Evolutionary conservation across 2,329 filamentous ascomycete genomes (phyloP), one percentile per base, ranked within the genome.

Genomic region (Aspergillus novofumigatus): DNA sequence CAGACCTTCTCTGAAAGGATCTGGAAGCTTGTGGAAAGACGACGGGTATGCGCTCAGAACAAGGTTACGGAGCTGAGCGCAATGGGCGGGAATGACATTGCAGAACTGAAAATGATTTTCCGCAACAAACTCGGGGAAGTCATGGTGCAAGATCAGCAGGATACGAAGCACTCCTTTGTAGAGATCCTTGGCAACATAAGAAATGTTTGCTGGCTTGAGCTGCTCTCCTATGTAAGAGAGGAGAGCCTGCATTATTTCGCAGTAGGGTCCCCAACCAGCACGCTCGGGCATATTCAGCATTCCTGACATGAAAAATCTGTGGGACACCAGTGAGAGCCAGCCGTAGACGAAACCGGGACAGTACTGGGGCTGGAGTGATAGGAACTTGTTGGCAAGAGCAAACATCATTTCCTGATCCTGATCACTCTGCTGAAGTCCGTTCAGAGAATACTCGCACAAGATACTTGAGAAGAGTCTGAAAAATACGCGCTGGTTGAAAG

Each of bases 61-160:
- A 54, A 96, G 81, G 69, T 97, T 97, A 63, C 92, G 86, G 53
- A 97, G 81, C 73, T 97, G 94, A 17, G 88, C 87, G 74, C 91
- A 94, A 68, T 94, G 89, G 52, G 86, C 84, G 1, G 92, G 90
- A 57, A 97, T 88, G 67, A 85, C 86, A 65, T 89, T 87, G 76
- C 88, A 92, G 53, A 99, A 84, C 64, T 86, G 85, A 64, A 90
- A 86, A 69, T 96, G 90, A 72, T 96, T 91, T 65, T 92, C 90
- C 5, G 90, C 89, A 45, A 99, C 78, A 73, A 96, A 99, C 56
- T 97, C 92, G 0, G 93, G 90, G 74, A 91, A 97, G 72, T 99
- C 94, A 69, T 97, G 94, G 65, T 96, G 90, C 53, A 99, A 79
- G 53, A 96, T 83, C 35, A 96, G 79, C 54, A 97, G 78, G 58